Percentiles rank a stretch among this genome's conserved stretches.
phyloP scores from a whole-genome alignment of 192 early-diverging fungal genomes.

The Endogone sp. region DNA sequence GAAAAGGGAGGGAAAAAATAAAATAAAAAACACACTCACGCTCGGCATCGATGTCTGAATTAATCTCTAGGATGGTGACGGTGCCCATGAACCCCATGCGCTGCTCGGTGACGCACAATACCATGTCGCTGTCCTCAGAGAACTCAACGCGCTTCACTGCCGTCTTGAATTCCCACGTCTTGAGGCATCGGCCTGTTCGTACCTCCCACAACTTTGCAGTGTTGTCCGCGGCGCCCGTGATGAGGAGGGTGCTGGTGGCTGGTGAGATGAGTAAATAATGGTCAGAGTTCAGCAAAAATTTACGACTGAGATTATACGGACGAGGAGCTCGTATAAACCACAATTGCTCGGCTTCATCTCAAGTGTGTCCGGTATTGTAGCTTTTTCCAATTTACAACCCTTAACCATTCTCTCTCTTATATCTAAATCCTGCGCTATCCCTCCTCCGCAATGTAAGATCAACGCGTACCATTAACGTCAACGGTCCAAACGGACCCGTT shows the following conservation, averaged over 20 bases:
- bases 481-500: slow-evolving; percentile 93
- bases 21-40: slow-evolving; percentile 40
- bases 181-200: slow-evolving; percentile 85
- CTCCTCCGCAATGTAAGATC: too few species aligned
- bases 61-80: slow-evolving; percentile 81
- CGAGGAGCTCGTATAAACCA: neutral
- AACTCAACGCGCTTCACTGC: slow-evolving; percentile 92
- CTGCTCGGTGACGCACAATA: slow-evolving; percentile 92
- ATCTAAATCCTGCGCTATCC: too few species aligned
- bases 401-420: too few species aligned
- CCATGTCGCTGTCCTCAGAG: slow-evolving; percentile 82
- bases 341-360: too few species aligned
- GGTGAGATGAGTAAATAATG: neutral
- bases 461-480: slow-evolving; percentile 77
- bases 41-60: slow-evolving; percentile 49
- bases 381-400: too few species aligned
- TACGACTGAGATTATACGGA: neutral
- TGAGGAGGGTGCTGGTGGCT: slow-evolving; percentile 70
- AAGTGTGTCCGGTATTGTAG: too few species aligned
- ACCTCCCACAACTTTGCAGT: slow-evolving; percentile 90
- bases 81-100: slow-evolving; percentile 89
- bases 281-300: neutral
- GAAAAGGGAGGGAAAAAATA: neutral
- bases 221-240: slow-evolving; percentile 92
- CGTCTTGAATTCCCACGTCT: slow-evolving; percentile 85